These are phyloP conservation scores for Fusarium sororula DNA, from an alignment of 2,329 filamentous ascomycete genomes.

Conservation along the genomic window DNA sequence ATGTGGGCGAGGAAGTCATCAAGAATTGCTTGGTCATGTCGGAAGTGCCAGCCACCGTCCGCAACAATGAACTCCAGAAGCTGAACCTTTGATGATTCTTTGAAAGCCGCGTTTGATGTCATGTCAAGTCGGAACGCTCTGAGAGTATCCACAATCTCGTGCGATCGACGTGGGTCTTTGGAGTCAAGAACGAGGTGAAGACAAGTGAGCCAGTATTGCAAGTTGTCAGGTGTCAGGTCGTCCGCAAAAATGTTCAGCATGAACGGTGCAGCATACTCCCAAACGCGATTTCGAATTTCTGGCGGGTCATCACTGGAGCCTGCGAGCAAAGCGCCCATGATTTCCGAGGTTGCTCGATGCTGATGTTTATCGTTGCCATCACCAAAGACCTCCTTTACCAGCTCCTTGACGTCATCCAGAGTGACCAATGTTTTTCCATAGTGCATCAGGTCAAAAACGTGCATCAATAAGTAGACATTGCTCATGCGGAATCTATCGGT, in stretches of 20 bases:
- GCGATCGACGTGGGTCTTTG: constrained; percentile 87
- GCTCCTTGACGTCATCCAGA: constrained; percentile 87
- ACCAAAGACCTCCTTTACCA: constrained; percentile 80
- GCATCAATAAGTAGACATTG: constrained; percentile 85
- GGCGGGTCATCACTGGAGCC: constrained; percentile 81
- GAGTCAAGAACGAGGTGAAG: constrained; percentile 88
- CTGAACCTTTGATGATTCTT: constrained; percentile 96
- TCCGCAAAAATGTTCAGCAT: constrained; percentile 88
- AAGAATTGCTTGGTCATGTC: constrained; percentile 85
- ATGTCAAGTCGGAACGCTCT: constrained; percentile 91
- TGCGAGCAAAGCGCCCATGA: constrained; percentile 84
- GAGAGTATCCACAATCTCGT: constrained; percentile 85
- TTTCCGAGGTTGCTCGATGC: constrained; percentile 93
- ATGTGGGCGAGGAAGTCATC: constrained; percentile 90
- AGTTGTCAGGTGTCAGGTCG: constrained; percentile 91
- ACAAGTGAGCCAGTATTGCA: constrained; percentile 94
- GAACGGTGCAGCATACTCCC: constrained; percentile 91
- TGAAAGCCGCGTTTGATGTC: constrained; percentile 96
- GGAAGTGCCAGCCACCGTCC: constrained; percentile 96
- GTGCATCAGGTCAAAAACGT: constrained; percentile 90
- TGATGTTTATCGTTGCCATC: constrained; percentile 98
- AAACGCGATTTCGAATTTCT: constrained; percentile 78
- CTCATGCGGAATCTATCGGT: constrained; percentile 91
- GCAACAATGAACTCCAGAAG: constrained; percentile 87
- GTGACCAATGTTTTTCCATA: constrained; percentile 79